These are phyloP conservation scores for Fragilaria radians DNA, from an alignment of 108 stramenopile genomes.

Conservation along the genomic window DNA sequence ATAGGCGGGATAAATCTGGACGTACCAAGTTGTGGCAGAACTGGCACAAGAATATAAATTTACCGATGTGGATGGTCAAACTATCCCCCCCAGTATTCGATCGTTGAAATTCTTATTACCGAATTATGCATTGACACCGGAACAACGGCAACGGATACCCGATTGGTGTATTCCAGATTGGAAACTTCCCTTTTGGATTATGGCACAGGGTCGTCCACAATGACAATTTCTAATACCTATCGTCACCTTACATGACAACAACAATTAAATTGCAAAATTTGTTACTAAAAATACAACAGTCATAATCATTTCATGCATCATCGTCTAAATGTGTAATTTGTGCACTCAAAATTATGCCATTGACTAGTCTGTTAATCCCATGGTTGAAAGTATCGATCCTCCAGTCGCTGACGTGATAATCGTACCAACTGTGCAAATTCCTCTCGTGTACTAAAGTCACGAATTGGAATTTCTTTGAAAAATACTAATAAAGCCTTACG, in stretches of 20 bases:
- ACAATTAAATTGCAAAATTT: no score
- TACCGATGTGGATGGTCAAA: slow-evolving; percentile 57
- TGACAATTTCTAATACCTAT: no score
- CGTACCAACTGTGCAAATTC: background rate
- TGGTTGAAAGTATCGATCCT: slow-evolving; percentile 1
- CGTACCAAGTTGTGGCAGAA: slow-evolving; percentile 83
- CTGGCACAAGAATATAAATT: slow-evolving; percentile 81
- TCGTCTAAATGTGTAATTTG: no score
- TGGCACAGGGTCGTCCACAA: slow-evolving; percentile 16
- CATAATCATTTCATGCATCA: no score
- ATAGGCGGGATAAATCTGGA: slow-evolving; percentile 48
- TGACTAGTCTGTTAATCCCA: no score
- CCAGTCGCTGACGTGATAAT: background rate
- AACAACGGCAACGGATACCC: slow-evolving; percentile 1
- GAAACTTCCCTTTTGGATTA: slow-evolving; percentile 28
- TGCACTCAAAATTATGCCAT: no score
- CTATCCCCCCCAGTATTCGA: slow-evolving; percentile 62
- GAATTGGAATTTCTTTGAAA: background rate
- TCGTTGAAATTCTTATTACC: slow-evolving; percentile 56
- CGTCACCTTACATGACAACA: no score
- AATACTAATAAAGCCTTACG: background rate
- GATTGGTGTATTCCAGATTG: slow-evolving; percentile 19
- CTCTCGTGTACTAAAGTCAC: background rate
- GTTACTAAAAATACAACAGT: no score
- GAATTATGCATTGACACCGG: slow-evolving; percentile 23